Base-by-base conservation (phyloP, 768 basidiomycete species). In the Auricularia auricula-judae region DNA sequence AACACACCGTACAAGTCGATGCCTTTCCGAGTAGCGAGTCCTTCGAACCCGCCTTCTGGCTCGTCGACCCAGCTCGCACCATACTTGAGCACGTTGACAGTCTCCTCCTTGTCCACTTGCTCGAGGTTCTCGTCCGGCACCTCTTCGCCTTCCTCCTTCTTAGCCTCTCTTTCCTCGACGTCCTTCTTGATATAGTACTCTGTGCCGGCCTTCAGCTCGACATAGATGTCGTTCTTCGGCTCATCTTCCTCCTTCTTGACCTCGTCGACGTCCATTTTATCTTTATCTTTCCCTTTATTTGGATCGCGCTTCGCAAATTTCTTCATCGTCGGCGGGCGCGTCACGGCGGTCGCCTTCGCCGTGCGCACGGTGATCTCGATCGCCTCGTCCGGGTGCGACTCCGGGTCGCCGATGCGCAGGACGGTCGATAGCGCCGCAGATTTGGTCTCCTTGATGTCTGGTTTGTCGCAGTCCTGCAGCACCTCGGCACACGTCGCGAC, bases 1-100 rank as follows among this genome's bases (percentile, higher is more conserved):
- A 97, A 88, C 78, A 98, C 97, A 0, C 87, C 89, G 69, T 88
- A 84, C 53, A 98, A 84, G 62, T 96, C 91, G 59, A 98, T 88
- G 0, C 96, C 96, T 70, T 86, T 88, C 71, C 77, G 81, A 0
- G 93, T 90, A n/a, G 78, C 75, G 44, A 97, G 76, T 66, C 78
- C 82, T 36, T 84, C 83, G 69, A 93, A 96, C 63, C 87, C 85
- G n/a, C 86, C 91, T 62, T 92, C 91, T 2, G 91, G 89, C 74
- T 88, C 87, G 0, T 91, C 92, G 2, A 85, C 88, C 74, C 92
- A 94, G 1, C 90, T 88, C 2, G 91, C 82, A 21, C 95, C 95
- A 70, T 97, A 96, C 75, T 90, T 89, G 79, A 89, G 95, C 1
- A 91, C 93, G 67, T 80, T 77, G 29, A 91, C 79, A 7, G 94